Evolutionary conservation across 345 rosid species (phyloP).

Genomic region (Murraya paniculata): DNA sequence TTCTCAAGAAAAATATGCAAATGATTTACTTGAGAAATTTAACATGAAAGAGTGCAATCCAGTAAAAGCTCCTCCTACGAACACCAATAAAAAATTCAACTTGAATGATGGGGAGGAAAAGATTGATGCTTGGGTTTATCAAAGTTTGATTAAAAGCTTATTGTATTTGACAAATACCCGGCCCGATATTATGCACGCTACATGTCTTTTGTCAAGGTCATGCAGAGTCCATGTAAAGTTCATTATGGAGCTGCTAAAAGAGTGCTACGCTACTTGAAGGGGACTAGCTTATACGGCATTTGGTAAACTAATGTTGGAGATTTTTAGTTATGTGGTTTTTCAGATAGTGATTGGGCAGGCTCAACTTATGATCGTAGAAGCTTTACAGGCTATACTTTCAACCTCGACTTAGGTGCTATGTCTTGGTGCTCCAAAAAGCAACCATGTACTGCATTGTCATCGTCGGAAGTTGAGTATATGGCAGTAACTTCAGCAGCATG

Average conservation of each 20-base stretch:
- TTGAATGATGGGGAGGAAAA: neutral
- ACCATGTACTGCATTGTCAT: neutral
- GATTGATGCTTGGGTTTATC: neutral
- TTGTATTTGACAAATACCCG: neutral
- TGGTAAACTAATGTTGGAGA: no score
- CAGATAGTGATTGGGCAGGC: neutral
- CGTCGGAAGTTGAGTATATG: neutral
- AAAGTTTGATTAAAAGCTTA: neutral
- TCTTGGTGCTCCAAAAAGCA: neutral
- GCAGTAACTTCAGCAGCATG: neutral
- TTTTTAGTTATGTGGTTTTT: neutral
- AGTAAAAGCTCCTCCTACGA: neutral
- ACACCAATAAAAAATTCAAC: neutral
- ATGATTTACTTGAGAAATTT: neutral
- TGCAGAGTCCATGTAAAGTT: neutral
- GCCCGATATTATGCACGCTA: neutral
- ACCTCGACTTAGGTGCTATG: no score
- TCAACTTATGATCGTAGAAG: neutral
- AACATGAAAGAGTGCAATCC: neutral
- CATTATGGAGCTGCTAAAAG: neutral
- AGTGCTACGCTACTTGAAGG: neutral
- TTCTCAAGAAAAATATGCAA: neutral
- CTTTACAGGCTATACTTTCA: neutral
- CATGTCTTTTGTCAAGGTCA: no score
- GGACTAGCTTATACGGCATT: neutral